A percentile compares a stretch with the other conserved stretches of the same genome.
Evolutionary conservation across 2,329 filamentous ascomycete genomes (phyloP).

Genomic region (Aspergillus niger): DNA sequence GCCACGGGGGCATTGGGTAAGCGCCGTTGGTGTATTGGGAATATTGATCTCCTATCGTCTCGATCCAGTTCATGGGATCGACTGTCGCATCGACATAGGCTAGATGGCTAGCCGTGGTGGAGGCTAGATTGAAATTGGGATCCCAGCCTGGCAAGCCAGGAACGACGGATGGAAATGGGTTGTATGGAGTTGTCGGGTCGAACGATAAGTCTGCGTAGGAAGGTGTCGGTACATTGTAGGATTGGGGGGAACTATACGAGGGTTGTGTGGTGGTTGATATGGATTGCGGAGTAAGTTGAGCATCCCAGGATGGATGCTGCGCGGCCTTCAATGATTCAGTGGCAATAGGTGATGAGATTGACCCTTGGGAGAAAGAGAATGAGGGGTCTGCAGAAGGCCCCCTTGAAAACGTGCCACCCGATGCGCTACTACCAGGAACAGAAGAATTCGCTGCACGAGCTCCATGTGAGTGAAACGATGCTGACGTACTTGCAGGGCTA

Average conservation of each 20-base stretch:
- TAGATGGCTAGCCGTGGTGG: slow-evolving; percentile 39
- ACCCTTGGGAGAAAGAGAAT: slow-evolving; percentile 25
- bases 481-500: slow-evolving; percentile 44
- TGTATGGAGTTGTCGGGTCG: slow-evolving; percentile 42
- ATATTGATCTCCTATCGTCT: slow-evolving; percentile 49
- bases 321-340: slow-evolving; percentile 24
- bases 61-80: slow-evolving; percentile 47
- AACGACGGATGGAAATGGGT: slow-evolving; percentile 43
- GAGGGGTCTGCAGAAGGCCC: slow-evolving; percentile 38
- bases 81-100: slow-evolving; percentile 37
- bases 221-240: slow-evolving; percentile 23
- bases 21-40: slow-evolving; percentile 51
- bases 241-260: slow-evolving; percentile 24
- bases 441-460: slow-evolving; percentile 31
- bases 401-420: slow-evolving; percentile 36
- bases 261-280: slow-evolving; percentile 17
- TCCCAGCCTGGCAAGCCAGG: slow-evolving; percentile 47
- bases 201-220: slow-evolving; percentile 32
- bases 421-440: slow-evolving; percentile 29
- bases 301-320: slow-evolving; percentile 23
- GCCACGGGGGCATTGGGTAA: slow-evolving; percentile 50
- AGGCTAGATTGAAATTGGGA: slow-evolving; percentile 41
- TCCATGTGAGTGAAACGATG: slow-evolving; percentile 40
- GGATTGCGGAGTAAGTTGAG: slow-evolving; percentile 15
- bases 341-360: slow-evolving; percentile 15